Conservation (phyloP, 1,139 yeast species). For the Candida sanyaensis region DNA sequence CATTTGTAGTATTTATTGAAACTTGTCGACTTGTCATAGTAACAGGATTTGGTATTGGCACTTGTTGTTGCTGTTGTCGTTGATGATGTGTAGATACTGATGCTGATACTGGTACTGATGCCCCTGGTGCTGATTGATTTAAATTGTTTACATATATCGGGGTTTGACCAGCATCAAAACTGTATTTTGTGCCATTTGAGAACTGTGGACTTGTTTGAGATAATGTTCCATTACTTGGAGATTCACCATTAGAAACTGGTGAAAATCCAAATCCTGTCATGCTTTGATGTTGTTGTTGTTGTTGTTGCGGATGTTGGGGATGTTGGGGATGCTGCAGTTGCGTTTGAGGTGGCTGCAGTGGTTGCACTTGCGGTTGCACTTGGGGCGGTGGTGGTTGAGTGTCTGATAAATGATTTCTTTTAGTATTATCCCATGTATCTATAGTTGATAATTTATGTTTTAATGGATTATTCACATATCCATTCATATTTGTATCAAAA, state of each 20-base stretch:
- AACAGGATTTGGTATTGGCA: neutral
- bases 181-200: neutral
- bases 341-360: too few species aligned
- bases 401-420: neutral
- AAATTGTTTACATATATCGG: slow-evolving; percentile 1
- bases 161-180: neutral
- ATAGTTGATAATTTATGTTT: slow-evolving; percentile 7
- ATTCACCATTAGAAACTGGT: neutral
- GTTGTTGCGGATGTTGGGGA: neutral
- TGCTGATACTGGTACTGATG: too few species aligned
- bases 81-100: neutral
- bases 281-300: neutral
- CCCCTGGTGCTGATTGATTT: neutral
- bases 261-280: neutral
- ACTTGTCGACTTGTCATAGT: neutral
- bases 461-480: neutral
- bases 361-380: neutral
- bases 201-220: neutral
- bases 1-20: slow-evolving; percentile 5
- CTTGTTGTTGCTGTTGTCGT: slow-evolving; percentile 2
- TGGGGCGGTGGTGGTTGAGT: neutral
- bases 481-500: neutral
- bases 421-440: slow-evolving; percentile 4
- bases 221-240: slow-evolving; percentile 1
- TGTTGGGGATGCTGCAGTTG: neutral